phyloP scores from a whole-genome alignment of 345 rosid genomes.

The Acer saccharum region DNA sequence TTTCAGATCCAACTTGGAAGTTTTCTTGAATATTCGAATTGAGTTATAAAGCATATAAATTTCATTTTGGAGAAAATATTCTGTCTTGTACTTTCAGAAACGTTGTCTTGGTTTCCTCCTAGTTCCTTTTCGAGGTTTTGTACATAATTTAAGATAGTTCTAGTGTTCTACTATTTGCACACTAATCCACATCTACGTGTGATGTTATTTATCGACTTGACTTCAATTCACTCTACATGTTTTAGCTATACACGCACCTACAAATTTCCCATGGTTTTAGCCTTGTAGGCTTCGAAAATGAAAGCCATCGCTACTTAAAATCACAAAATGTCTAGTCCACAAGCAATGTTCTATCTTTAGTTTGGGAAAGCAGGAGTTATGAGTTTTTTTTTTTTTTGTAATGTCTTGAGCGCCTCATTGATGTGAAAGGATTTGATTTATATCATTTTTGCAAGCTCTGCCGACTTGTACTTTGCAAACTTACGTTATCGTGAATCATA shows the following conservation, averaged over 20 bases:
- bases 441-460: neutral
- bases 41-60: neutral
- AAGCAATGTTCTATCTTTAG: neutral
- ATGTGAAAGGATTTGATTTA: neutral
- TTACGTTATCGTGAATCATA: neutral
- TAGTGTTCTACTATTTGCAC: neutral
- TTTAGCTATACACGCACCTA: neutral
- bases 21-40: neutral
- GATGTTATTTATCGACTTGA: neutral
- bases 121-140: neutral
- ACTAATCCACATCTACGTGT: neutral
- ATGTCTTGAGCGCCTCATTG: neutral
- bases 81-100: neutral
- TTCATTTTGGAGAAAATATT: slow-evolving; percentile 4
- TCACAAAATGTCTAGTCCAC: neutral
- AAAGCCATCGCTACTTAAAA: neutral
- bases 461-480: neutral
- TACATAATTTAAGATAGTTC: neutral
- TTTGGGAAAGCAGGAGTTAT: neutral
- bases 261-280: neutral
- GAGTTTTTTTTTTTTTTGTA: neutral
- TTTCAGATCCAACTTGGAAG: neutral
- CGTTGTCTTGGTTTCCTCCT: neutral
- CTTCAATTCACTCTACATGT: neutral
- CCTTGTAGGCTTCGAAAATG: neutral